Evolutionary conservation across 2,329 filamentous ascomycete genomes (phyloP), one percentile per base, ranked within the genome.

Genomic region (Paradendryphiella salina): DNA sequence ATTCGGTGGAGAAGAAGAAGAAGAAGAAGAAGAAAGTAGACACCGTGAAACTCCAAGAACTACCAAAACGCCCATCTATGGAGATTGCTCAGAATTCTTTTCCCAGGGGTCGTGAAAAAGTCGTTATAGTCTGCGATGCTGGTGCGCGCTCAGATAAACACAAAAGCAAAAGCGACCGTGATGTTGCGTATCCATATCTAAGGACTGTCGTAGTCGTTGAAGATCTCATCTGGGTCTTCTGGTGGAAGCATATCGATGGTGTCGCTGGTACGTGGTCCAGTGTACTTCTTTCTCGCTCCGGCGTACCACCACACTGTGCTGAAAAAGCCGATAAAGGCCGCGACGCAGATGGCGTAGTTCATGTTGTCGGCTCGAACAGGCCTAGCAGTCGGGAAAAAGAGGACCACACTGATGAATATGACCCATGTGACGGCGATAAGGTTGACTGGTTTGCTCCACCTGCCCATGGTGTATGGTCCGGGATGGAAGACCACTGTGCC

Each of bases 381-480:
- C 28, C 70, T 72, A n/a, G 68, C 59, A 0, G 75, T 71, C 3
- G 76, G 77, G 70, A 78, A 78, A 66, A 78, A 82, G 14, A 86
- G 71, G n/a, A 86, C 78, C 8, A 81, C 74, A 59, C 81, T 85
- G 57, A 86, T 85, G 61, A 86, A 84, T 20, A 79, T 56, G 3
- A 85, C 83, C 84, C 84, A 86, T 3, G 72, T 67, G n/a, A 84
- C 77, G 1, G 83, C 81, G 10, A 84, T 68, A 5, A 73, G 72
- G 56, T 85, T 86, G 43, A 85, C 67, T 0, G 77, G 76, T 40
- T 76, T 77, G 45, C 80, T 79, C 80, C 79, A 84, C 56, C 60
- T 74, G 0, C 82, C 82, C 44, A 85, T 76, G 0, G 78, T 82
- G 60, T 80, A 85, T 1, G 82, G 83, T 0, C 82, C 83, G 18